These are phyloP conservation scores for Chiua virens DNA, from an alignment of 768 basidiomycete genomes.

Conservation along the genomic window DNA sequence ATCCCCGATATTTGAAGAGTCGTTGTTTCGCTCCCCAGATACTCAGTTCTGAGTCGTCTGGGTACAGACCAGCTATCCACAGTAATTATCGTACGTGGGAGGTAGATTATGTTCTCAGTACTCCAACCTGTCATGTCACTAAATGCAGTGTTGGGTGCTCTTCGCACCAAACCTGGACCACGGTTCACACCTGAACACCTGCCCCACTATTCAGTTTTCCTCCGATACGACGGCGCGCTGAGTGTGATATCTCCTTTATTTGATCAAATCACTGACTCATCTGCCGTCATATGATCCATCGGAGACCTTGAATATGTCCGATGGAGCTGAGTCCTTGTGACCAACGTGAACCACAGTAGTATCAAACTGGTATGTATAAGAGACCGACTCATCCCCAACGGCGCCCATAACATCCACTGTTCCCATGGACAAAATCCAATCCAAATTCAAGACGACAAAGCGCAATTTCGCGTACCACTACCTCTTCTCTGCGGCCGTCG, in stretches of 20 bases:
- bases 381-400: background rate
- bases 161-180: too few species aligned
- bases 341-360: background rate
- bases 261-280: background rate
- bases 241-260: background rate
- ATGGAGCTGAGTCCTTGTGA: too few species aligned
- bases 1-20: background rate
- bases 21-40: background rate
- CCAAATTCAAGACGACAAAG: slow-evolving; percentile 35
- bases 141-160: too few species aligned
- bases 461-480: slow-evolving; percentile 40
- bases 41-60: too few species aligned
- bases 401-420: background rate
- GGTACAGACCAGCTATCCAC: background rate
- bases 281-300: background rate
- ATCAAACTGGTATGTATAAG: slow-evolving; percentile 16
- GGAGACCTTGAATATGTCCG: too few species aligned
- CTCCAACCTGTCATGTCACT: too few species aligned
- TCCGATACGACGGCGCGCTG: background rate
- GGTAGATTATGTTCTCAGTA: too few species aligned
- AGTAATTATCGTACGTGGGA: too few species aligned
- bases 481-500: slow-evolving; percentile 25
- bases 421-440: slow-evolving; percentile 25
- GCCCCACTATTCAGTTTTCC: too few species aligned
- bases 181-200: too few species aligned